Evolutionary conservation across 352 stramenopile genomes (phyloP).

Genomic region (Phytophthora sansomeana): DNA sequence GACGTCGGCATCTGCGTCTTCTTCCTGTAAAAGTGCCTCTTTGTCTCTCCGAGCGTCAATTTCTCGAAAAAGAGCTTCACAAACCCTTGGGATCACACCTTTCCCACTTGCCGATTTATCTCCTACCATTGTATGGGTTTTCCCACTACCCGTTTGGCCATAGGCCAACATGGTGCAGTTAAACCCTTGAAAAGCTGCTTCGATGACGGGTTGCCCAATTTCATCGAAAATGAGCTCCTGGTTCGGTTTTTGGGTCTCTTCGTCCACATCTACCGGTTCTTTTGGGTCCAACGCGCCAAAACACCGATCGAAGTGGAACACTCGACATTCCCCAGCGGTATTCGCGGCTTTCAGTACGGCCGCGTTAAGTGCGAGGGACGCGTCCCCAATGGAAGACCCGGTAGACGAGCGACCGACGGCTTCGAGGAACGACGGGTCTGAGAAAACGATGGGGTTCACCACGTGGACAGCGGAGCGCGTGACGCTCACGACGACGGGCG

Average conservation of each 20-base stretch:
- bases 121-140: constrained; percentile 89
- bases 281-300: constrained; percentile 50
- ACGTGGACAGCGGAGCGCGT: constrained; percentile 62
- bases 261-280: constrained; percentile 43
- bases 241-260: constrained; percentile 56
- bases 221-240: constrained; percentile 85
- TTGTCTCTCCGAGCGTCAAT: constrained; percentile 57
- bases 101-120: constrained; percentile 67
- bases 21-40: constrained; percentile 29
- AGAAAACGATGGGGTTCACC: constrained; percentile 68
- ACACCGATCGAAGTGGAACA: constrained; percentile 84
- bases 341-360: constrained; percentile 45
- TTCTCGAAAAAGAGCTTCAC: constrained; percentile 76
- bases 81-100: constrained; percentile 81
- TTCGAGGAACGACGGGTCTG: constrained; percentile 61
- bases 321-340: constrained; percentile 59
- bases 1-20: constrained; percentile 12
- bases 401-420: constrained; percentile 2
- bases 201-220: constrained; percentile 72
- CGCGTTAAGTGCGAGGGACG: constrained; percentile 37
- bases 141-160: constrained; percentile 81
- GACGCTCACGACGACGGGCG: constrained; percentile 62
- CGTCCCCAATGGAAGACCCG: neutral
- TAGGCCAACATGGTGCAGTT: constrained; percentile 88
- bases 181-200: constrained; percentile 82